phyloP scores from a whole-genome alignment of 164 flowering plant species.

The Macadamia tetraphylla region DNA sequence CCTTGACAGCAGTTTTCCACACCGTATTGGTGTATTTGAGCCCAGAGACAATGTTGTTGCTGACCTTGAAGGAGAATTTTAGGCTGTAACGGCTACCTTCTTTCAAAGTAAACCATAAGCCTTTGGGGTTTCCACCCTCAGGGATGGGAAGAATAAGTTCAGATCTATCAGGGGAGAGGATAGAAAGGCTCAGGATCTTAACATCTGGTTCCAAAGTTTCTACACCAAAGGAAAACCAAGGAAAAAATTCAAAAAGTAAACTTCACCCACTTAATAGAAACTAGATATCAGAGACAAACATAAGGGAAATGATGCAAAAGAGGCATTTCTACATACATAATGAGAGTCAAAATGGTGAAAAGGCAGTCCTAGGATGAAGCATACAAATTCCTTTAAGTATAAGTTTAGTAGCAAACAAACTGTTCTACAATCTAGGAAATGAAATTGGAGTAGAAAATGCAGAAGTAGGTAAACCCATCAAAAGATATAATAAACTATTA shows the following conservation, averaged over 20 bases:
- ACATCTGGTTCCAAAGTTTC: constrained; percentile 61
- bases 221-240: constrained; percentile 11
- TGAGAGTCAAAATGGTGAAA: not conserved
- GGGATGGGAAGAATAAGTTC: constrained; percentile 53
- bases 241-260: not conserved
- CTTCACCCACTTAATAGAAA: not conserved
- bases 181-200: constrained; percentile 42
- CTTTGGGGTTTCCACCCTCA: constrained; percentile 38
- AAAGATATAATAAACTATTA: too few species aligned
- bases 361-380: not conserved
- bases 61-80: constrained; percentile 47
- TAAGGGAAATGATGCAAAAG: not conserved
- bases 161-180: constrained; percentile 44
- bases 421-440: not conserved
- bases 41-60: constrained; percentile 63
- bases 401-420: not conserved
- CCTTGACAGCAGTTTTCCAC: constrained; percentile 23
- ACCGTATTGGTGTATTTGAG: constrained; percentile 24
- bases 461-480: too few species aligned
- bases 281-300: not conserved
- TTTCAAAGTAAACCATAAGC: constrained; percentile 54
- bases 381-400: not conserved
- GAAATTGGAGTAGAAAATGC: too few species aligned
- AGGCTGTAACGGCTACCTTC: constrained; percentile 56
- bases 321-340: not conserved